These are phyloP conservation scores for Madurella mycetomatis DNA, from an alignment of 2,329 filamentous ascomycete species.

Conservation along the genomic window DNA sequence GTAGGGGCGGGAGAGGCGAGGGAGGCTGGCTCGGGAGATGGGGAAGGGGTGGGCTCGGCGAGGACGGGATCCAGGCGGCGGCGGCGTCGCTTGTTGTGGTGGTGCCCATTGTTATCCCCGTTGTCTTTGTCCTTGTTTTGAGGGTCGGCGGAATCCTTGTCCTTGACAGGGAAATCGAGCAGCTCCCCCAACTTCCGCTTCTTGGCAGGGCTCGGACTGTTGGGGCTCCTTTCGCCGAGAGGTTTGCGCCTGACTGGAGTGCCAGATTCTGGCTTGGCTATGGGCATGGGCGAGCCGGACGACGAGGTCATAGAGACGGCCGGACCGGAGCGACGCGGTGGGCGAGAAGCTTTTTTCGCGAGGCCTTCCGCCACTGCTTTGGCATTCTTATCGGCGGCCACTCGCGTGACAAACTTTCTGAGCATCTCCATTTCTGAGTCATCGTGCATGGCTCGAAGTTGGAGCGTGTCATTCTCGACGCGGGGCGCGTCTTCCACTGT, in stretches of 20 bases:
- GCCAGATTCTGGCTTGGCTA: conserved; percentile 19
- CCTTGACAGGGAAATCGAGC: conserved; percentile 22
- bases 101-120: conserved; percentile 9
- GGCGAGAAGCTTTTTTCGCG: conserved; percentile 17
- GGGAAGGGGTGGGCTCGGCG: conserved; percentile 14
- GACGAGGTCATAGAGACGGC: conserved; percentile 26
- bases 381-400: conserved; percentile 32
- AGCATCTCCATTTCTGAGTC: conserved; percentile 35
- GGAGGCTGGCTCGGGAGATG: background rate
- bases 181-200: conserved; percentile 33
- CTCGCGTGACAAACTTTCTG: conserved; percentile 33
- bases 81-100: conserved; percentile 29
- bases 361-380: conserved; percentile 29
- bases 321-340: conserved; percentile 28
- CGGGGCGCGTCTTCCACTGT: conserved; percentile 8
- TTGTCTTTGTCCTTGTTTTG: background rate
- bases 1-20: background rate
- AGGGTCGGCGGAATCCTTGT: conserved; percentile 9
- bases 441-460: conserved; percentile 24
- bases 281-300: conserved; percentile 31
- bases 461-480: conserved; percentile 25
- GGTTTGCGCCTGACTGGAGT: conserved; percentile 26
- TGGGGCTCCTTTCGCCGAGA: conserved; percentile 33
- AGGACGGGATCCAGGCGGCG: conserved; percentile 29
- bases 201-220: conserved; percentile 38